Conservation (phyloP, 2,329 filamentous ascomycete species). For the Xylariaceae sp. region DNA sequence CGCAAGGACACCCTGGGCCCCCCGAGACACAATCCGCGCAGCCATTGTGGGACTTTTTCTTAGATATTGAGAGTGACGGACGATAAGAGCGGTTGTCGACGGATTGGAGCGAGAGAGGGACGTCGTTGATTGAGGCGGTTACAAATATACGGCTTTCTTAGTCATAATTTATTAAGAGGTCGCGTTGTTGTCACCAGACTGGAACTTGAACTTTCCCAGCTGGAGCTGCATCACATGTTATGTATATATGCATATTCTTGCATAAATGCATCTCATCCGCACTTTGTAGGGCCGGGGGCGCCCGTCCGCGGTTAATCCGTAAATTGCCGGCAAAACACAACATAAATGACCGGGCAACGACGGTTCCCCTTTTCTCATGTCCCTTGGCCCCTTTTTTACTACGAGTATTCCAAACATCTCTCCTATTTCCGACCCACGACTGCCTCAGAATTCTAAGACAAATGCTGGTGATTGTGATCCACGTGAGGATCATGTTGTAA, state of each 20-base stretch:
- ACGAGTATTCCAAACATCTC: background rate
- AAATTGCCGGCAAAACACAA: slow-evolving; percentile 13
- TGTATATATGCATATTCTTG: background rate
- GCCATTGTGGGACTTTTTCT: slow-evolving; percentile 37
- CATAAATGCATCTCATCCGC: background rate
- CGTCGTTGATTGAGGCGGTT: background rate
- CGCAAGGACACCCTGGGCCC: slow-evolving; percentile 36
- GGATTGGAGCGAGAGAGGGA: slow-evolving; percentile 4
- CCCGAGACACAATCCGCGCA: slow-evolving; percentile 40
- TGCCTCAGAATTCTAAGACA: too few relatives aligned
- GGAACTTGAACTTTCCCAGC: too few relatives aligned
- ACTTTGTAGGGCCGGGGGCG: slow-evolving; percentile 1
- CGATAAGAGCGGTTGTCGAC: background rate
- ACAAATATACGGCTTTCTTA: too few relatives aligned
- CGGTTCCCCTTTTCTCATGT: slow-evolving; percentile 2
- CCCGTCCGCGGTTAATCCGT: background rate
- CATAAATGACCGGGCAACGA: background rate
- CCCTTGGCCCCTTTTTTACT: background rate
- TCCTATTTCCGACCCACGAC: too few relatives aligned
- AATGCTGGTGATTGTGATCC: too few relatives aligned
- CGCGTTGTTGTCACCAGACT: too few relatives aligned
- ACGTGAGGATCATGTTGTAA: too few relatives aligned
- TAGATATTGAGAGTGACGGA: background rate
- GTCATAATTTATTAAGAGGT: too few relatives aligned
- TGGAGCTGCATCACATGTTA: background rate